A percentile compares a stretch with the other conserved stretches of the same genome.
phyloP scores from a whole-genome alignment of 2,329 filamentous ascomycete species.

The Pyrenochaeta sp. region DNA sequence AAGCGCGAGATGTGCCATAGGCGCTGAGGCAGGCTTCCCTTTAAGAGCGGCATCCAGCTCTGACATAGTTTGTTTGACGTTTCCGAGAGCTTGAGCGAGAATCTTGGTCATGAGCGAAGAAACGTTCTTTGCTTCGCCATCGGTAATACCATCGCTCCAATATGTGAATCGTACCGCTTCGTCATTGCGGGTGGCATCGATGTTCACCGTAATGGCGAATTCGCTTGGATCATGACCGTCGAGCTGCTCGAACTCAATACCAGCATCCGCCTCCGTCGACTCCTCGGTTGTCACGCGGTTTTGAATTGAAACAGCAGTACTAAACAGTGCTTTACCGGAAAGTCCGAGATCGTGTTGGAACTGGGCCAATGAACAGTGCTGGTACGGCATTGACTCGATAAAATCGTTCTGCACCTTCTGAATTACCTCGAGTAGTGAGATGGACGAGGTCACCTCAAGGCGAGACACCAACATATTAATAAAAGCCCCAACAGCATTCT shows the following conservation, averaged over 20 bases:
- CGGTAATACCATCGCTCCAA: constrained; percentile 43
- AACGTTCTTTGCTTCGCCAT: constrained; percentile 38
- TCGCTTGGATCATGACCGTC: constrained; percentile 44
- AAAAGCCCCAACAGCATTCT: constrained; percentile 57
- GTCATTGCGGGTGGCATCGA: constrained; percentile 41
- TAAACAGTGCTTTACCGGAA: constrained; percentile 53
- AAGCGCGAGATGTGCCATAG: constrained; percentile 3
- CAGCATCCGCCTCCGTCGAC: not conserved
- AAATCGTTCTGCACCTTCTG: constrained; percentile 42
- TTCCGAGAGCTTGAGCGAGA: constrained; percentile 27
- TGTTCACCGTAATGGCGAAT: constrained; percentile 45
- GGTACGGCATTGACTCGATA: constrained; percentile 42
- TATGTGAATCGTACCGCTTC: constrained; percentile 42
- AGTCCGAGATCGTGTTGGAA: constrained; percentile 56
- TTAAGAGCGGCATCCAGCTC: constrained; percentile 33
- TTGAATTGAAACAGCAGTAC: constrained; percentile 55
- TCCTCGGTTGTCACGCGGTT: constrained; percentile 29
- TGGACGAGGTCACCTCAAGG: constrained; percentile 20
- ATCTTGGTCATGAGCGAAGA: constrained; percentile 38
- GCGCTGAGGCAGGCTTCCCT: constrained; percentile 12
- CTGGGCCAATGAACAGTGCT: constrained; percentile 52
- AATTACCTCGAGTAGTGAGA: constrained; percentile 30
- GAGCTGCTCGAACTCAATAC: constrained; percentile 40
- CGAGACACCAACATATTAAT: constrained; percentile 53
- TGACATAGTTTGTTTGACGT: constrained; percentile 35